phyloP scores from a whole-genome alignment of 2,329 filamentous ascomycete species.

The Pseudogymnoascus sp. region DNA sequence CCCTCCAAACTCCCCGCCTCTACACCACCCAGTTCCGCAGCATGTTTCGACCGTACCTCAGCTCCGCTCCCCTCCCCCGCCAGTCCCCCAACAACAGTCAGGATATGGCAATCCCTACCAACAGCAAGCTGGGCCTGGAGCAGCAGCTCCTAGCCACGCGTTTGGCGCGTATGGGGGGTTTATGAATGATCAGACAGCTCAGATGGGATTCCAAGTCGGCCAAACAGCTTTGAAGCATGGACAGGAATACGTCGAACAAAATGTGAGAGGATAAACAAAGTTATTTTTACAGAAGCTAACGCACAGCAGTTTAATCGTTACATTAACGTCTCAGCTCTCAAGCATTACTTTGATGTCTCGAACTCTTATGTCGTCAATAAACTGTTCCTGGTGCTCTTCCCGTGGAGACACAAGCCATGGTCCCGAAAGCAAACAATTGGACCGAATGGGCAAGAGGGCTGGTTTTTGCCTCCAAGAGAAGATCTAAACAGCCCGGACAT shows the following conservation, averaged over 20 bases:
- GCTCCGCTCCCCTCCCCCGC: slow-evolving; percentile 85
- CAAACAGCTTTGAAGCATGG: slow-evolving; percentile 86
- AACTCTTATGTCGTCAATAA: slow-evolving; percentile 96
- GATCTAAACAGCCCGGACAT: slow-evolving; percentile 98
- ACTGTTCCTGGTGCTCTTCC: slow-evolving; percentile 86
- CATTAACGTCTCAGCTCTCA: slow-evolving; percentile 84
- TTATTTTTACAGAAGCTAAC: slow-evolving; percentile 12
- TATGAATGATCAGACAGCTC: slow-evolving; percentile 90
- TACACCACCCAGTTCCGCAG: slow-evolving; percentile 95
- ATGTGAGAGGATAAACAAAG: slow-evolving; percentile 54
- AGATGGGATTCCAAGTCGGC: slow-evolving; percentile 90
- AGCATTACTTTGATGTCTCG: slow-evolving; percentile 99
- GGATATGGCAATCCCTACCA: slow-evolving; percentile 69
- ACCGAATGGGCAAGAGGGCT: slow-evolving; percentile 59
- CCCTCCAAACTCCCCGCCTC: slow-evolving; percentile 67
- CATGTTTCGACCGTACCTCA: slow-evolving; percentile 98
- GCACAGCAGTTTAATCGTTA: slow-evolving; percentile 62
- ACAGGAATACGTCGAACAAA: slow-evolving; percentile 91
- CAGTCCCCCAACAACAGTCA: slow-evolving; percentile 56
- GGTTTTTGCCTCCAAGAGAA: slow-evolving; percentile 85
- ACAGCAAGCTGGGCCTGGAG: slow-evolving; percentile 40
- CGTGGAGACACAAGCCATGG: slow-evolving; percentile 97
- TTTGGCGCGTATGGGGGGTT: slow-evolving; percentile 79
- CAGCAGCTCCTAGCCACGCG: slow-evolving; percentile 33
- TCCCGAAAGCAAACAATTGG: slow-evolving; percentile 76